Evolutionary conservation across 2,329 filamentous ascomycete genomes (phyloP).

Genomic region (Pezicula rhizophila): DNA sequence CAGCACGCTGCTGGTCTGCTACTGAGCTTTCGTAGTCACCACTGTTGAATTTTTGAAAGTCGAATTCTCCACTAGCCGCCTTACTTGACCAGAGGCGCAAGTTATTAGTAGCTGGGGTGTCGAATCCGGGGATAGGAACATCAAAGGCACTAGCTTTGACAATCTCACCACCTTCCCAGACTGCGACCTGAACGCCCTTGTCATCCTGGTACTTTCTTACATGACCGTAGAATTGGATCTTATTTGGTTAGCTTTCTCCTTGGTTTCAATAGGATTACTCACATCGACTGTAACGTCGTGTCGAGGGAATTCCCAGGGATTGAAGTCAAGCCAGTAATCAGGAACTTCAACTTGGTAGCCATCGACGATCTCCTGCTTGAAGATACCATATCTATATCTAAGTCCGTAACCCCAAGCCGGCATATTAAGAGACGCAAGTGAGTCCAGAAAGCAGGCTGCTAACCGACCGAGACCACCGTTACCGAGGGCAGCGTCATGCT

Average conservation of each 20-base stretch:
- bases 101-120: slow-evolving; percentile 90
- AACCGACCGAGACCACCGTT: slow-evolving; percentile 94
- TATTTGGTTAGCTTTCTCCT: slow-evolving; percentile 6
- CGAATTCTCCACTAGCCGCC: slow-evolving; percentile 92
- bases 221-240: slow-evolving; percentile 87
- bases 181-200: slow-evolving; percentile 65
- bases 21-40: slow-evolving; percentile 96
- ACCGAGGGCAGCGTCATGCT: slow-evolving; percentile 92
- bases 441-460: slow-evolving; percentile 95
- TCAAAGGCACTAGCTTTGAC: slow-evolving; percentile 93
- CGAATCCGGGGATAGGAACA: slow-evolving; percentile 84
- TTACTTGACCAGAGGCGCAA: slow-evolving; percentile 96
- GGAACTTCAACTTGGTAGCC: slow-evolving; percentile 98
- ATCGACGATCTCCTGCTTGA: slow-evolving; percentile 98
- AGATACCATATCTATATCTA: slow-evolving; percentile 94
- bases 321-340: slow-evolving; percentile 99
- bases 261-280: slow-evolving; percentile 25
- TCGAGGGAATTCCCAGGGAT: slow-evolving; percentile 96
- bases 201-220: slow-evolving; percentile 72
- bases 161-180: slow-evolving; percentile 90
- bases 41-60: slow-evolving; percentile 99
- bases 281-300: slow-evolving; percentile 91
- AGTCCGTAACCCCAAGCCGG: slow-evolving; percentile 97
- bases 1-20: slow-evolving; percentile 95
- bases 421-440: slow-evolving; percentile 87